Percentiles rank a stretch among this genome's conserved stretches.
Conservation (phyloP, 306 rosid genomes). For the Myrica gale region DNA sequence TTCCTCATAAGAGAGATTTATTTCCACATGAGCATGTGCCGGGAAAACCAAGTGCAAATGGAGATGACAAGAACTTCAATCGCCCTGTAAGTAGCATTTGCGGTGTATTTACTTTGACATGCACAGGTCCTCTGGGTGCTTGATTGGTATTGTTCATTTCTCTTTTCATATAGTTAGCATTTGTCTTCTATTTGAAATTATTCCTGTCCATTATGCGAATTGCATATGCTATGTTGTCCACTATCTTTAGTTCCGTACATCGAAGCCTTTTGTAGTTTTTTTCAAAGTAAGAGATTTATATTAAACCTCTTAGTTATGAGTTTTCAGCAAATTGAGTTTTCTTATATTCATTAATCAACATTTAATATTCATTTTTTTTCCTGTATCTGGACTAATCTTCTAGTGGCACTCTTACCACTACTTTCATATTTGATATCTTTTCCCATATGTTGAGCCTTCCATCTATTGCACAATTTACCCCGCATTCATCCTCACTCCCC, state of each 20-base stretch:
- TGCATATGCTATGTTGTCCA: background rate
- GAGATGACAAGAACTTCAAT: conserved; percentile 63
- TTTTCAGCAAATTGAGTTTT: background rate
- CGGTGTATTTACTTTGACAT: conserved; percentile 4
- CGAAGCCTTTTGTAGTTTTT: background rate
- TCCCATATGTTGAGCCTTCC: background rate
- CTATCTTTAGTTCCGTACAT: background rate
- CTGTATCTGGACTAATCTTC: background rate
- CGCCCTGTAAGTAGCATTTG: conserved; percentile 63
- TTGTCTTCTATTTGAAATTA: conserved; percentile 10
- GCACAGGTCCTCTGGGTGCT: conserved; percentile 7
- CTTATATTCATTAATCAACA: background rate
- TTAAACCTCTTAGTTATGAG: background rate
- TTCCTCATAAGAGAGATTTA: conserved; percentile 56
- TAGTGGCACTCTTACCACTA: background rate
- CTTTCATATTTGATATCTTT: background rate
- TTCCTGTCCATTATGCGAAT: background rate
- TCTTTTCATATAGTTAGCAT: background rate
- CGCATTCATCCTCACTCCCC: background rate
- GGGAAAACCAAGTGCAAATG: conserved; percentile 52
- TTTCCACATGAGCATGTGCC: conserved; percentile 59
- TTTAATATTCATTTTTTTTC: background rate
- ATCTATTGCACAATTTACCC: background rate
- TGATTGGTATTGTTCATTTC: conserved; percentile 12
- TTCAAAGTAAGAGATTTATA: background rate